A percentile compares a stretch with the other conserved stretches of the same genome.
phyloP scores from a whole-genome alignment of 371 early-diverging fungal species.

The Syncephalastrum contaminatum region DNA sequence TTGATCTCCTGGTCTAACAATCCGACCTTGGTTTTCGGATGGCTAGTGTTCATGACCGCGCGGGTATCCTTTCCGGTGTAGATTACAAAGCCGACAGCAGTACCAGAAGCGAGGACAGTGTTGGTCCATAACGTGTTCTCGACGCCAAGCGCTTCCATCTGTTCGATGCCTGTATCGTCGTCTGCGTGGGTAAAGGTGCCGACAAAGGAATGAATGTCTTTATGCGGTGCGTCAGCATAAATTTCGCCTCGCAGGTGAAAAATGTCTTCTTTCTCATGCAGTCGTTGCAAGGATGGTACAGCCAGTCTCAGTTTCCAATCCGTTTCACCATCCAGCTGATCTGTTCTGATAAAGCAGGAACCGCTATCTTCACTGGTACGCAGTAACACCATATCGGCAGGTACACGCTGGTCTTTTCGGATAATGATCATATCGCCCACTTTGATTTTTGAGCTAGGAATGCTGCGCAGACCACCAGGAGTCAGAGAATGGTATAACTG shows the following conservation, averaged over 20 bases:
- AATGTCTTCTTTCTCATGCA: conserved; percentile 61
- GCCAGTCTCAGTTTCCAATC: conserved; percentile 98
- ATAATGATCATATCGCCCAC: conserved; percentile 95
- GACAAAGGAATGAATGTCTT: conserved; percentile 95
- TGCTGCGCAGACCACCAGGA: conserved; percentile 51
- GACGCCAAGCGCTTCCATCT: conserved; percentile 73
- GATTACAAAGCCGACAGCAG: conserved; percentile 89
- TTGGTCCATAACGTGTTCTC: conserved; percentile 99
- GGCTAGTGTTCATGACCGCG: conserved; percentile 97
- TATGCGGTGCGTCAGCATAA: conserved; percentile 93
- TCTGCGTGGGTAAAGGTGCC: conserved; percentile 75
- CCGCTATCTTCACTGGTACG: conserved; percentile 86
- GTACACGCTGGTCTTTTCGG: conserved; percentile 89
- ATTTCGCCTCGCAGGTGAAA: conserved; percentile 66
- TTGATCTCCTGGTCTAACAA: conserved; percentile 95
- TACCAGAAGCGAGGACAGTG: conserved; percentile 95
- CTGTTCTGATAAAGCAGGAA: conserved; percentile 97
- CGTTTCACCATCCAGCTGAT: conserved; percentile 99
- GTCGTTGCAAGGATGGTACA: conserved; percentile 75
- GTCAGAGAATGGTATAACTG: conserved; percentile 73
- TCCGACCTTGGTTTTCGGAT: conserved; percentile 96
- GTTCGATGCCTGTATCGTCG: conserved; percentile 45
- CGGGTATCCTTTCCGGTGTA: conserved; percentile 98
- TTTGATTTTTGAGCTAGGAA: conserved; percentile 84
- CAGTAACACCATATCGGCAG: conserved; percentile 91